phyloP scores from a whole-genome alignment of 192 early-diverging fungal genomes.

The Backusella tuberculispora region DNA sequence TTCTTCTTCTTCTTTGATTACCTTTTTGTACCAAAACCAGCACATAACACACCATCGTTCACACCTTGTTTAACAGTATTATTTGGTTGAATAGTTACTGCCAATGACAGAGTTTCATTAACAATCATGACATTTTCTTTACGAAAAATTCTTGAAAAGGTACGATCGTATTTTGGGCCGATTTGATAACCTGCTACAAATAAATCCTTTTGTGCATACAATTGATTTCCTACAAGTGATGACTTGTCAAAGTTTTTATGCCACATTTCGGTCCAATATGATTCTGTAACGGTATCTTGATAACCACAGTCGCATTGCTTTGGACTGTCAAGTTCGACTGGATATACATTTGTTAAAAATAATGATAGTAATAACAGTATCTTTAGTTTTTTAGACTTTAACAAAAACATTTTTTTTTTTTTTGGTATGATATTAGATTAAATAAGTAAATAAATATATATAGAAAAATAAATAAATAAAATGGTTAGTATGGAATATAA shows the following conservation, averaged over 20 bases:
- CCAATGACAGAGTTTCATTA: slow-evolving; percentile 18
- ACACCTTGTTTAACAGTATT: not conserved
- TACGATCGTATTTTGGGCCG: not conserved
- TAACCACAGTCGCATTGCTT: slow-evolving; percentile 30
- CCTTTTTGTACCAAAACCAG: slow-evolving; percentile 30
- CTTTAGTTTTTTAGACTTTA: not conserved
- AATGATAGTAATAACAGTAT: not conserved
- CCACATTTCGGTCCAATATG: slow-evolving; percentile 29
- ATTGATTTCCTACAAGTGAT: slow-evolving; percentile 2
- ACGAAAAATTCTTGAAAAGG: slow-evolving; percentile 18
- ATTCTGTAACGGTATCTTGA: slow-evolving; percentile 3
- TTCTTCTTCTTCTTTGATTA: not conserved
- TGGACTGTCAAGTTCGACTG: not conserved
- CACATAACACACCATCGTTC: not conserved
- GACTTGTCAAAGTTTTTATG: slow-evolving; percentile 6
- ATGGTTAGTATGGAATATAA: not conserved
- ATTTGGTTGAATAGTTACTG: slow-evolving; percentile 16
- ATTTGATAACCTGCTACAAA: slow-evolving; percentile 1
- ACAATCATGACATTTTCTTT: slow-evolving; percentile 17
- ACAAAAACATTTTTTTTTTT: too few species aligned
- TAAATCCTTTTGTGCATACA: not conserved
- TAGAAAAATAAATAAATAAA: not conserved
- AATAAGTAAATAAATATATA: not conserved
- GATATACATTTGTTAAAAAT: not conserved
- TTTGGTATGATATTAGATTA: not conserved